Base-by-base conservation (phyloP, 805 yeast species). In the Starmerella asiatica region DNA sequence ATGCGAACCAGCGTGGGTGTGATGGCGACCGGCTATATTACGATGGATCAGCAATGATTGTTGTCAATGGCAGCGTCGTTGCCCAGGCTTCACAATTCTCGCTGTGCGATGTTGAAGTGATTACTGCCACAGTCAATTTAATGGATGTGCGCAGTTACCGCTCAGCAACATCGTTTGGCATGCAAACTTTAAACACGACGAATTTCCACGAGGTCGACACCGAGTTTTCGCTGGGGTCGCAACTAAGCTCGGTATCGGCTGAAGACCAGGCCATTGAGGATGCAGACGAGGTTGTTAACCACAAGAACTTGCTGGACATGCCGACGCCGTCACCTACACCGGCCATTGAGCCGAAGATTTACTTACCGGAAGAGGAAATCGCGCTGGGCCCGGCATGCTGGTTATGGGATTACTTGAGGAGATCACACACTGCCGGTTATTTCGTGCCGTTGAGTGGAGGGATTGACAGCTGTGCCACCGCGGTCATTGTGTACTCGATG, bases 311-410 rank as follows among this genome's bases (percentile, higher is more conserved):
- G 6, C 21, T 40, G 21, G 30, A 27, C 8, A 29, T 36, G 15
- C 21, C 21, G 34, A 32, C 32, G 31, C 39, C 81, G 55, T 74
- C 81, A 17, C 53, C 56, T 16, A 61, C 91, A 0, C 54, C 55
- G 17, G 53, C 70, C 1, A 56, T 60, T 18, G 65, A 63, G 4
- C 67, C 79, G 32, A 68, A 67, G 29, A 79, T 79, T 52, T 93
- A 81, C 59, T 55, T 65, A 2, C 95, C 98, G 3, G 94, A 86
- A 54, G 96, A 91, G 61, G 99, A 91, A 60, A 88, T 91, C 49
- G 96, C 97, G 1, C 65, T 82, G 32, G 99, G 99, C 0, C 99
- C 99, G 0, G 98, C 99, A 0, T 91, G 98, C 59, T 91, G 99
- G 99, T 61, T 91, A 47, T 91, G 99, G 99, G 99, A 91, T 59